phyloP scores from a whole-genome alignment of 1,284 basidiomycete genomes.

The Cryptococcus sp. region DNA sequence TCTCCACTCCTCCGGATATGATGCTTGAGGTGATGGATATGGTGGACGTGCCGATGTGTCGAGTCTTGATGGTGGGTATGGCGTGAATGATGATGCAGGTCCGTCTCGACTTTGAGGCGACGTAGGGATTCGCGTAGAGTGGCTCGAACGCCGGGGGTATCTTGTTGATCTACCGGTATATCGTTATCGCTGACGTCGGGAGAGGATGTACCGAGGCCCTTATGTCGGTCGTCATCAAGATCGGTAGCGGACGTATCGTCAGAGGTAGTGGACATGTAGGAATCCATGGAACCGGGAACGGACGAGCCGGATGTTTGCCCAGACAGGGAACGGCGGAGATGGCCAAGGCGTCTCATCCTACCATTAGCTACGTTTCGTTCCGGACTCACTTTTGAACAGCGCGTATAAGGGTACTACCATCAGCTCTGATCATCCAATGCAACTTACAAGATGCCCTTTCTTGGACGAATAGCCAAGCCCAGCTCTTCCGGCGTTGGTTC shows the following conservation, averaged over 20 bases:
- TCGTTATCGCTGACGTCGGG: neutral
- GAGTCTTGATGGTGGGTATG: neutral
- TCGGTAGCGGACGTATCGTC: slow-evolving; percentile 11
- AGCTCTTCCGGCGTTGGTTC: slow-evolving; percentile 49
- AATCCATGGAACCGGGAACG: slow-evolving; percentile 39
- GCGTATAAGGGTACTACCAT: slow-evolving; percentile 41
- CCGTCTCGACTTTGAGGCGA: neutral
- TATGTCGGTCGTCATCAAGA: slow-evolving; percentile 8
- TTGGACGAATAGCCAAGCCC: slow-evolving; percentile 39
- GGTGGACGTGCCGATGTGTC: neutral
- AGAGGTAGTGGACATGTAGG: slow-evolving; percentile 30
- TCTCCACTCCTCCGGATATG: neutral
- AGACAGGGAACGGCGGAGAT: slow-evolving; percentile 19
- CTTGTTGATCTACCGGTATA: neutral
- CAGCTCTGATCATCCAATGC: neutral
- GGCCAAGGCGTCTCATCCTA: slow-evolving; percentile 26
- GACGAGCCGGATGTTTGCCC: slow-evolving; percentile 7
- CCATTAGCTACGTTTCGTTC: slow-evolving; percentile 2
- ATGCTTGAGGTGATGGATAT: neutral
- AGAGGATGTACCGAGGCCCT: too few species aligned
- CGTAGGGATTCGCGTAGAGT: neutral
- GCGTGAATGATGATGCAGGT: neutral
- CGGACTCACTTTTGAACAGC: slow-evolving; percentile 44
- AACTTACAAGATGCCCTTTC: slow-evolving; percentile 44
- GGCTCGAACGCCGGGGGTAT: neutral